phyloP scores from a whole-genome alignment of 495 filamentous ascomycete genomes.

The Astrothelium subdiscretum region DNA sequence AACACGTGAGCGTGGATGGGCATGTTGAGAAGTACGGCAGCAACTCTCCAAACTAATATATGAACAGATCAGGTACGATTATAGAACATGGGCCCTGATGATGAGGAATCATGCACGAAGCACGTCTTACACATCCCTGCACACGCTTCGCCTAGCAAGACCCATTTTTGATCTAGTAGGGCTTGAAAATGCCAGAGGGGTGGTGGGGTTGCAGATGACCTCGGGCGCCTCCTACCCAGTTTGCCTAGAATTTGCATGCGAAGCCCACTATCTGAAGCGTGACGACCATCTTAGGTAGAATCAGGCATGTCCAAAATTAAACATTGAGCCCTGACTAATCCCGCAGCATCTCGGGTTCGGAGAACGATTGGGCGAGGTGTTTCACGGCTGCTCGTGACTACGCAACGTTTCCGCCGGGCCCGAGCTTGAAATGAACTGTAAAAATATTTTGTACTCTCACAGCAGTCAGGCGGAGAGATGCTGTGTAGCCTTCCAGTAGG shows the following conservation, averaged over 20 bases:
- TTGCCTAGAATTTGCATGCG: background rate
- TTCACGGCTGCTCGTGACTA: too few species aligned
- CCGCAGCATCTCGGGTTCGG: background rate
- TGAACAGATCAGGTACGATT: background rate
- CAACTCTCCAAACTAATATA: too few species aligned
- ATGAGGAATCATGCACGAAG: background rate
- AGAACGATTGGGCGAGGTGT: background rate
- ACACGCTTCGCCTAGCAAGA: too few species aligned
- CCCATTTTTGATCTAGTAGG: background rate
- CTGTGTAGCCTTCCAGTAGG: too few species aligned
- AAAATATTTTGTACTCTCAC: too few species aligned
- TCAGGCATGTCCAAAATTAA: background rate
- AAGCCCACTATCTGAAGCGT: background rate
- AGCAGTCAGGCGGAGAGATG: too few species aligned
- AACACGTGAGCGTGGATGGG: too few species aligned
- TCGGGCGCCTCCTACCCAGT: background rate
- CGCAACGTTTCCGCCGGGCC: background rate
- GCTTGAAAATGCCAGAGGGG: background rate
- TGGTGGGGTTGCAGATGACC: background rate
- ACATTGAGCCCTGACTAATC: background rate
- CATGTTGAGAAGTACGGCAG: too few species aligned
- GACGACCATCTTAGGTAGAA: too few species aligned
- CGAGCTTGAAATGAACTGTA: background rate
- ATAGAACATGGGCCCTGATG: background rate
- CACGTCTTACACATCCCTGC: background rate